These are phyloP conservation scores for Clathrospora elynae DNA, from an alignment of 2,329 filamentous ascomycete species.

Conservation along the genomic window DNA sequence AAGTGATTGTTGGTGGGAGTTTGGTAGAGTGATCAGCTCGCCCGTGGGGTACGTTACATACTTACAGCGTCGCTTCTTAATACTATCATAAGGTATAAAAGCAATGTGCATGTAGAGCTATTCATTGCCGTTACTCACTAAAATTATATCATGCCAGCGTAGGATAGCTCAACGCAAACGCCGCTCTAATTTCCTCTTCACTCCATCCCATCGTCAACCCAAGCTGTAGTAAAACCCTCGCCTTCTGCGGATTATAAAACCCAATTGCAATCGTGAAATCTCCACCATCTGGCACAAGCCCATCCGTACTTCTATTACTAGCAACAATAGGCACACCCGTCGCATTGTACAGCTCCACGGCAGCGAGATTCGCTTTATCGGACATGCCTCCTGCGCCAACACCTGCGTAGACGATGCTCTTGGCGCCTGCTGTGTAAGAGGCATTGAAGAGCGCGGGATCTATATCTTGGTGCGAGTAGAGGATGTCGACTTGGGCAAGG, in stretches of 20 bases:
- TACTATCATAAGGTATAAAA: too few species aligned
- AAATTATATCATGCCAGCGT: too few species aligned
- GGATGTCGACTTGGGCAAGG: conserved; percentile 63
- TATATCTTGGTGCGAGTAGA: conserved; percentile 62
- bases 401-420: conserved; percentile 62
- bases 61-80: too few species aligned
- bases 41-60: too few species aligned
- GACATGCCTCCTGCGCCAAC: conserved; percentile 59
- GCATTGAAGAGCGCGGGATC: conserved; percentile 55
- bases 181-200: conserved; percentile 53
- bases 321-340: conserved; percentile 58
- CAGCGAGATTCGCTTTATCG: conserved; percentile 35
- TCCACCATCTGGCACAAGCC: conserved; percentile 53
- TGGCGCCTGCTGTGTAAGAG: conserved; percentile 57
- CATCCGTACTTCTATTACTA: conserved; percentile 58
- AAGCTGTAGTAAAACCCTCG: conserved; percentile 57
- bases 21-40: too few species aligned
- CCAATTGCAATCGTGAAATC: conserved; percentile 54
- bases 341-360: conserved; percentile 53
- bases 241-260: conserved; percentile 62
- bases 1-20: too few species aligned
- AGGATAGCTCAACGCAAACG: conserved; percentile 44
- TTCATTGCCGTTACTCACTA: too few species aligned
- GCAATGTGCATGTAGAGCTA: too few species aligned
- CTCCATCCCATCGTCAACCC: conserved; percentile 38